Conservation (phyloP, 768 basidiomycete species). For the Phlebiopsis flavidoalba region DNA sequence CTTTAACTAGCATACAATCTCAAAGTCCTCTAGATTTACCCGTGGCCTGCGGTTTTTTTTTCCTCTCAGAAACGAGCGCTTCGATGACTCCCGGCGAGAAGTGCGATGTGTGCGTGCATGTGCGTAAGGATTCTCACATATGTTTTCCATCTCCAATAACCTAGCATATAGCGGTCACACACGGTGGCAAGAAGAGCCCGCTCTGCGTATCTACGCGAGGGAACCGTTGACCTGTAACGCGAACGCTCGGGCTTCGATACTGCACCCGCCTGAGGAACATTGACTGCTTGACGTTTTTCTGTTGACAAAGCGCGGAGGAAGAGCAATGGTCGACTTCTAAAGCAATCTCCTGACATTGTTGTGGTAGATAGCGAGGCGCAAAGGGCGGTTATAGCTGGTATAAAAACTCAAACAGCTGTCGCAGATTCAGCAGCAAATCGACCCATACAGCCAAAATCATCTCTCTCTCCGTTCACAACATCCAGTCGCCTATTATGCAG, state of each 20-base stretch:
- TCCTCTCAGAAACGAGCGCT: background rate
- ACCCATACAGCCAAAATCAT: background rate
- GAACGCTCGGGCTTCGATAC: background rate
- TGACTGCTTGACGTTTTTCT: too few relatives aligned
- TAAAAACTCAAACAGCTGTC: background rate
- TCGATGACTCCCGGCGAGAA: background rate
- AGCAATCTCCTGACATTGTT: too few relatives aligned
- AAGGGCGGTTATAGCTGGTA: background rate
- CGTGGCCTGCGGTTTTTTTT: too few relatives aligned
- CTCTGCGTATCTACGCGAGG: background rate
- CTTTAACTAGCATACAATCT: too few relatives aligned
- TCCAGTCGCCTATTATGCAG: background rate
- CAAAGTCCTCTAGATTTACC: too few relatives aligned
- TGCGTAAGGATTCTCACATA: background rate
- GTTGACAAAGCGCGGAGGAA: too few relatives aligned
- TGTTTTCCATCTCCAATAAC: background rate
- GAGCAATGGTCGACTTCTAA: too few relatives aligned
- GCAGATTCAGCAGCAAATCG: background rate
- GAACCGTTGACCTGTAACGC: background rate
- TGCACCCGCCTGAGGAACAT: too few relatives aligned
- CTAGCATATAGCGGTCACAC: background rate
- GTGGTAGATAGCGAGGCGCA: too few relatives aligned
- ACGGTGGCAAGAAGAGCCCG: background rate
- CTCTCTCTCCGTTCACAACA: background rate
- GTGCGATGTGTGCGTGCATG: background rate